Conservation (phyloP, 805 yeast species). For the Yamadazyma akitaensis region DNA sequence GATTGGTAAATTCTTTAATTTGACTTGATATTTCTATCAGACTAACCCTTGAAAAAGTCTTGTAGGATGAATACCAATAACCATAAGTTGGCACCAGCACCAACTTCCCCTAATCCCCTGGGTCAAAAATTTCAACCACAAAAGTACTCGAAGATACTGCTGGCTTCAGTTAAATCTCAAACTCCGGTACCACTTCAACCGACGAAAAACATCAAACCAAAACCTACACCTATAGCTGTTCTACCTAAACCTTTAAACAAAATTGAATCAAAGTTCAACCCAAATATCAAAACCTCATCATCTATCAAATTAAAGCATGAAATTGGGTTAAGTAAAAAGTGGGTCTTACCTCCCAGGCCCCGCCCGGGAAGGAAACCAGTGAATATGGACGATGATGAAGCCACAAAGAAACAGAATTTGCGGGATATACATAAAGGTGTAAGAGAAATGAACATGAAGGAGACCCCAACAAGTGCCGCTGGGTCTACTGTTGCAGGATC, state of each 20-base stretch:
- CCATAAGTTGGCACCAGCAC: conserved; percentile 1
- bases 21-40: background rate
- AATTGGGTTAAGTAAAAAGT: conserved; percentile 36
- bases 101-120: background rate
- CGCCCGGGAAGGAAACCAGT: conserved; percentile 48
- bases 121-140: background rate
- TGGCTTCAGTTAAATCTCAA: conserved; percentile 19
- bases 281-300: conserved; percentile 16
- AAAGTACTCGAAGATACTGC: conserved; percentile 26
- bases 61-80: conserved; percentile 1
- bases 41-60: background rate
- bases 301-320: conserved; percentile 17
- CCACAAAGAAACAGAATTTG: conserved; percentile 1
- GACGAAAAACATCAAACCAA: conserved; percentile 4
- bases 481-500: background rate
- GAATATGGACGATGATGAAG: conserved; percentile 8
- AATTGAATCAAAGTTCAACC: conserved; percentile 18
- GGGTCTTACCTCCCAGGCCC: conserved; percentile 60
- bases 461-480: background rate
- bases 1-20: background rate
- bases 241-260: conserved; percentile 24
- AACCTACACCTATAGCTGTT: conserved; percentile 32
- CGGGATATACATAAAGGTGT: conserved; percentile 6
- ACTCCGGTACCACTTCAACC: conserved; percentile 29
- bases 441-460: conserved; percentile 4